A percentile compares a stretch with the other conserved stretches of the same genome.
These are phyloP conservation scores for Monosporascus sp. DNA, from an alignment of 2,329 filamentous ascomycete species.

Conservation along the genomic window DNA sequence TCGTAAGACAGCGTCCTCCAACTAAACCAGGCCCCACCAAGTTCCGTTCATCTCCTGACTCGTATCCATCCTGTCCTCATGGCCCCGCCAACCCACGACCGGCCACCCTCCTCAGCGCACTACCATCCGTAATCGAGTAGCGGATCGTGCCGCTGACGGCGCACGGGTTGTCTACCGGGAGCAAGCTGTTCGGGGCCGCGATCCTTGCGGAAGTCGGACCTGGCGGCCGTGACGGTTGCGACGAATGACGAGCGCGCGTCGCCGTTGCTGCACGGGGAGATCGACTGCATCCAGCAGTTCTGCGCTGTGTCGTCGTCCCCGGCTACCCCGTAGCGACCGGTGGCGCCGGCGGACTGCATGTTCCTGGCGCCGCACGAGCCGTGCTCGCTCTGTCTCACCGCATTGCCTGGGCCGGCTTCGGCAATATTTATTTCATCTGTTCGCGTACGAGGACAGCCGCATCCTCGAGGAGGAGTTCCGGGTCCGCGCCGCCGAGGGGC, in stretches of 20 bases:
- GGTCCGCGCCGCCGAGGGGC: slow-evolving; percentile 27
- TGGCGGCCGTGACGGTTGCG: slow-evolving; percentile 41
- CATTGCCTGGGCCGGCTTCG: slow-evolving; percentile 54
- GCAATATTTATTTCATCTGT: slow-evolving; percentile 52
- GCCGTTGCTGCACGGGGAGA: slow-evolving; percentile 53
- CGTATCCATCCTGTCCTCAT: too few species aligned
- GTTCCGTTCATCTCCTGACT: too few species aligned
- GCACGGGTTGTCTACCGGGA: slow-evolving; percentile 44
- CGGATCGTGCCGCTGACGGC: slow-evolving; percentile 47
- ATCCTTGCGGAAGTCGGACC: slow-evolving; percentile 41
- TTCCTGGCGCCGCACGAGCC: slow-evolving; percentile 57
- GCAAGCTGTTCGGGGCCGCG: slow-evolving; percentile 53
- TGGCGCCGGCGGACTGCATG: slow-evolving; percentile 37
- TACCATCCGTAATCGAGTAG: slow-evolving; percentile 39
- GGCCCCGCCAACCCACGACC: slow-evolving; percentile 10
- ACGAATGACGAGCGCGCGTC: slow-evolving; percentile 53
- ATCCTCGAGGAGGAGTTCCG: slow-evolving; percentile 52
- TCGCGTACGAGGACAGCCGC: slow-evolving; percentile 54
- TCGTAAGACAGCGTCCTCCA: too few species aligned
- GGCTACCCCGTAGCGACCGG: slow-evolving; percentile 15
- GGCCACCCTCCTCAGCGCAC: slow-evolving; percentile 29
- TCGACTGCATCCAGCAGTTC: slow-evolving; percentile 56
- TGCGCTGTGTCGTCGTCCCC: slow-evolving; percentile 35
- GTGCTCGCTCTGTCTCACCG: slow-evolving; percentile 52
- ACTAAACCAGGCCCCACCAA: too few species aligned